Percentiles rank a stretch among this genome's conserved stretches.
phyloP scores from a whole-genome alignment of 352 stramenopile genomes.

The Phytophthora pisi region DNA sequence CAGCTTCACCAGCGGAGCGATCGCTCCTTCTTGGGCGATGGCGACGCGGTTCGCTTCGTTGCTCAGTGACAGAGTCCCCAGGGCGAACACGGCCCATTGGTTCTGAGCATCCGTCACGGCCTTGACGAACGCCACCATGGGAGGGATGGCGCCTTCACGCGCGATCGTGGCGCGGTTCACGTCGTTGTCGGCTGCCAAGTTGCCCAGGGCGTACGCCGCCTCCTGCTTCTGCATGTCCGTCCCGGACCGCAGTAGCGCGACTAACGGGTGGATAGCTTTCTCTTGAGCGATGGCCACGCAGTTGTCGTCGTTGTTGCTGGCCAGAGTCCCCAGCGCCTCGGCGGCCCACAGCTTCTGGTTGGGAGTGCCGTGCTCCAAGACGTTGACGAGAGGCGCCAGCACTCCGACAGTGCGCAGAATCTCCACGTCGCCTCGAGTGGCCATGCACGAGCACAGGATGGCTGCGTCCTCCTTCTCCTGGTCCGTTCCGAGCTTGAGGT shows the following conservation, averaged over 20 bases:
- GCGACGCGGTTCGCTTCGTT: constrained; percentile 8
- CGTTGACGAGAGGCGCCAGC: neutral
- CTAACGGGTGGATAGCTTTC: neutral
- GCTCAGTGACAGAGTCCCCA: constrained; percentile 7
- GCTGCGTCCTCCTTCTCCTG: constrained; percentile 25
- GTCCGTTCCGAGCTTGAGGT: constrained; percentile 16
- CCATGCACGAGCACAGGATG: constrained; percentile 23
- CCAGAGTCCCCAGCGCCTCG: neutral
- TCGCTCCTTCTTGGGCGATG: constrained; percentile 10
- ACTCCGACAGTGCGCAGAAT: constrained; percentile 19
- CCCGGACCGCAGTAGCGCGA: constrained; percentile 7
- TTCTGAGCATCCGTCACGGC: constrained; percentile 10
- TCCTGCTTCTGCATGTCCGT: constrained; percentile 7
- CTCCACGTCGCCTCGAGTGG: constrained; percentile 23
- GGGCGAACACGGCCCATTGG: constrained; percentile 2
- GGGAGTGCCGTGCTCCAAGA: neutral
- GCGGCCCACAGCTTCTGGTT: neutral
- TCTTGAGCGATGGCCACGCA: neutral
- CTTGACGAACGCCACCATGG: constrained; percentile 10
- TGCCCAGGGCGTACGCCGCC: constrained; percentile 7
- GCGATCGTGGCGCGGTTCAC: neutral
- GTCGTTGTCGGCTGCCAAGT: constrained; percentile 7
- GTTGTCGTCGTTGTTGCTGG: constrained; percentile 7
- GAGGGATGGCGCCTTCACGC: constrained; percentile 7
- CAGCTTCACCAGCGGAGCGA: neutral